Evolutionary conservation across 2,329 filamentous ascomycete species (phyloP).

Genomic region (Fusarium pseudograminearum): DNA sequence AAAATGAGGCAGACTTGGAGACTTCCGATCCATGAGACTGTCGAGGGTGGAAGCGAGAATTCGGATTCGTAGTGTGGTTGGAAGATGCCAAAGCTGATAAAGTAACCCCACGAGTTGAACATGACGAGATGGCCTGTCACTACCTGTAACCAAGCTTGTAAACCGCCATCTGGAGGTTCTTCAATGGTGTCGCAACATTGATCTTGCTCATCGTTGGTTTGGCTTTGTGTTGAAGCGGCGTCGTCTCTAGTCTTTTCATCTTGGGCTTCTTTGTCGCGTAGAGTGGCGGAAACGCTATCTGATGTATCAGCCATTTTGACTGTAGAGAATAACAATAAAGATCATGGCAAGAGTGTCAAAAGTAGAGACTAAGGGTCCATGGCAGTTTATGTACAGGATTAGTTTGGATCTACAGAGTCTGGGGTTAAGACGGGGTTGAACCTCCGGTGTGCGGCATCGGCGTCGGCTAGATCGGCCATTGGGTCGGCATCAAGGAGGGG

Average conservation of each 20-base stretch:
- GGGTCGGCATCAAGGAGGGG: background rate
- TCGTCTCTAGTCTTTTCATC: constrained; percentile 29
- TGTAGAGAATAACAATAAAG: no score
- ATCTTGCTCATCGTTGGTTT: background rate
- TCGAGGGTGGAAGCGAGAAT: constrained; percentile 51
- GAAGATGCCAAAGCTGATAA: constrained; percentile 56
- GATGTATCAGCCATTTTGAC: constrained; percentile 9
- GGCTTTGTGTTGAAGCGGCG: constrained; percentile 13
- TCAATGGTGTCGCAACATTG: background rate
- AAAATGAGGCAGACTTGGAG: constrained; percentile 60
- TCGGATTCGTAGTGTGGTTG: constrained; percentile 54
- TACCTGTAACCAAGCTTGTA: constrained; percentile 55
- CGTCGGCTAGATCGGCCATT: constrained; percentile 8
- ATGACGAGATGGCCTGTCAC: constrained; percentile 54
- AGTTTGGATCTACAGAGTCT: background rate
- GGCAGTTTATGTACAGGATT: constrained; percentile 10
- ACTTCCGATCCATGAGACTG: constrained; percentile 63
- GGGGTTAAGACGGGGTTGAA: constrained; percentile 23
- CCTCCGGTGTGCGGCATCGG: constrained; percentile 14
- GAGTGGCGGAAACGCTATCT: constrained; percentile 27
- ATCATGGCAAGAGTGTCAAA: no score
- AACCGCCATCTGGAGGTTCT: constrained; percentile 53
- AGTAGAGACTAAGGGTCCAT: background rate
- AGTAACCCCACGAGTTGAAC: constrained; percentile 56
- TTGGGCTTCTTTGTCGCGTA: background rate